Percentiles rank a stretch among this genome's conserved stretches.
These are phyloP conservation scores for Citrus glauca DNA, from an alignment of 345 rosid genomes.

Conservation along the genomic window DNA sequence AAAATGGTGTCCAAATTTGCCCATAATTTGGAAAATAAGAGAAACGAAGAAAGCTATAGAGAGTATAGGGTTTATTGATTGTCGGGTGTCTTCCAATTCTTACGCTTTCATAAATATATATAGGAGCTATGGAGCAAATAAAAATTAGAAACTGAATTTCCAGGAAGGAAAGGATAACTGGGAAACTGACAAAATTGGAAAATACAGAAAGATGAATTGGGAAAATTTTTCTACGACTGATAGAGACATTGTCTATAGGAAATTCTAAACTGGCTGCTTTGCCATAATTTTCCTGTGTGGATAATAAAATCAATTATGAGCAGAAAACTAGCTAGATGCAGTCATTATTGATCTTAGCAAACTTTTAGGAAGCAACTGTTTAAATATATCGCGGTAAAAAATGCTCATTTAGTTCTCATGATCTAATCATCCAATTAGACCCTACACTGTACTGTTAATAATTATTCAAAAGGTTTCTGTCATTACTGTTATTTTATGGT, in stretches of 20 bases:
- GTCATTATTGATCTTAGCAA: neutral
- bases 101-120: neutral
- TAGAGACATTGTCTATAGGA: neutral
- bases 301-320: neutral
- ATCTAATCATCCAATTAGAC: too few species aligned
- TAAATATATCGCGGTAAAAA: too few species aligned
- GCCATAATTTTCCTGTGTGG: neutral
- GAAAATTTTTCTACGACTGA: neutral
- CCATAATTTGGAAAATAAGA: conserved; percentile 9
- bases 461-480: too few species aligned
- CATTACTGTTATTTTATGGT: too few species aligned
- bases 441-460: too few species aligned
- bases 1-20: conserved; percentile 8
- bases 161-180: conserved; percentile 12
- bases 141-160: conserved; percentile 10
- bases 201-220: neutral
- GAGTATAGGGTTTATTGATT: neutral
- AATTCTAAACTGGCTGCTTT: conserved; percentile 19
- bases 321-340: neutral
- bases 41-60: too few species aligned
- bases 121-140: neutral
- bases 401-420: too few species aligned
- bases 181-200: conserved; percentile 19
- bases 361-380: neutral
- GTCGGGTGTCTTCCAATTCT: neutral